Conservation (phyloP, 495 filamentous ascomycete genomes). For the Hypoxylon rickii region DNA sequence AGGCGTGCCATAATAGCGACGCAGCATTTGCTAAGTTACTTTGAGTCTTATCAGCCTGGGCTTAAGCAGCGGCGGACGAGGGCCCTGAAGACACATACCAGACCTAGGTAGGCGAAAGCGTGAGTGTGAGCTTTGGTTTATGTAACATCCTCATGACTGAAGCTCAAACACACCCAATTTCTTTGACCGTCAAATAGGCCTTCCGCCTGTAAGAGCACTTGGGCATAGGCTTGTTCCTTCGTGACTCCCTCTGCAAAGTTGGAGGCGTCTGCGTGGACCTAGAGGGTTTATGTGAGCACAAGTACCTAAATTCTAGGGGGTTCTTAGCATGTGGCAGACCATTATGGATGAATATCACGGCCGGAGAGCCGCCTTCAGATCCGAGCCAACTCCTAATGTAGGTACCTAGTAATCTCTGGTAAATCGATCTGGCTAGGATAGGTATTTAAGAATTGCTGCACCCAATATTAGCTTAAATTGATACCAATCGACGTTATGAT, state of each 20-base stretch:
- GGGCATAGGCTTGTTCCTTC: constrained; percentile 77
- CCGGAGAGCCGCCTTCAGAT: no score
- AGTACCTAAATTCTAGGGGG: no score
- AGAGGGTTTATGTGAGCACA: constrained; percentile 17
- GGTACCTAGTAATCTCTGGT: no score
- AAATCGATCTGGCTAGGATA: no score
- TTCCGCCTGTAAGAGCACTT: constrained; percentile 71
- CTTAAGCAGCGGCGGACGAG: background rate
- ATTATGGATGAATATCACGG: no score
- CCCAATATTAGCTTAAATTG: no score
- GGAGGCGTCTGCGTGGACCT: constrained; percentile 89
- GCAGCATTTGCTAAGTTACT: constrained; percentile 87
- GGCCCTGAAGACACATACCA: constrained; percentile 33
- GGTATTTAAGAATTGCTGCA: background rate
- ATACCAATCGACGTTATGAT: no score
- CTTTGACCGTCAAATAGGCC: constrained; percentile 77
- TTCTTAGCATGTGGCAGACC: no score
- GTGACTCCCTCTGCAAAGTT: constrained; percentile 67
- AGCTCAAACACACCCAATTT: constrained; percentile 72
- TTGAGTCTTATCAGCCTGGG: constrained; percentile 1
- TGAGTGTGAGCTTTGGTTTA: constrained; percentile 5
- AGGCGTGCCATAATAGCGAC: constrained; percentile 86
- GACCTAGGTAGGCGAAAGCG: constrained; percentile 15
- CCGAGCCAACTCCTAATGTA: no score
- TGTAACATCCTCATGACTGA: no score